phyloP scores from a whole-genome alignment of 1,284 basidiomycete genomes.

The Fistulinella staudtii region DNA sequence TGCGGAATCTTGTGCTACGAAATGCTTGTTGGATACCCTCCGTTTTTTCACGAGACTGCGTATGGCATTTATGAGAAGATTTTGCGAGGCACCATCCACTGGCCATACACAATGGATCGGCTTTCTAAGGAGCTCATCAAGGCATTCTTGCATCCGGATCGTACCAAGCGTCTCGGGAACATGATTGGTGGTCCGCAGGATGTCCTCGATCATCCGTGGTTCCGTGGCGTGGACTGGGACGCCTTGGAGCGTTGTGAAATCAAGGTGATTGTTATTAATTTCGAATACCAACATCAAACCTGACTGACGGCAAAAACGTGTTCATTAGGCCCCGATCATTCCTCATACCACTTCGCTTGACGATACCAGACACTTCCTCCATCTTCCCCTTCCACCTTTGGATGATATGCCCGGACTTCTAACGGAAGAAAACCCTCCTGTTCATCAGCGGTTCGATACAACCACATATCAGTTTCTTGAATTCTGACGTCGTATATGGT shows the following conservation, averaged over 20 bases:
- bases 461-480: constrained; percentile 67
- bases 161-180: constrained; percentile 89
- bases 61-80: constrained; percentile 97
- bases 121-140: constrained; percentile 73
- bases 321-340: constrained; percentile 70
- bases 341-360: constrained; percentile 73
- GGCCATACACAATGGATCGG: constrained; percentile 85
- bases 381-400: constrained; percentile 67
- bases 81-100: constrained; percentile 86
- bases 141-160: constrained; percentile 91
- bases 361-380: constrained; percentile 78
- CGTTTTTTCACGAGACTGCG: constrained; percentile 92
- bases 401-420: constrained; percentile 75
- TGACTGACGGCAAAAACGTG: constrained; percentile 9
- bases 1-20: constrained; percentile 96
- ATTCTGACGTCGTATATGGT: constrained; percentile 46
- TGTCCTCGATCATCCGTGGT: constrained; percentile 93
- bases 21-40: constrained; percentile 91
- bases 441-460: constrained; percentile 62
- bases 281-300: neutral
- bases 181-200: constrained; percentile 91
- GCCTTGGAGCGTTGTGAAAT: constrained; percentile 77
- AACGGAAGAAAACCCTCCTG: constrained; percentile 53
- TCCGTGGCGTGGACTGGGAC: constrained; percentile 90
- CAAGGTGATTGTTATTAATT: constrained; percentile 43